Base-by-base conservation (phyloP, 2,329 filamentous ascomycete genomes). In the Calonectria leucothoes region DNA sequence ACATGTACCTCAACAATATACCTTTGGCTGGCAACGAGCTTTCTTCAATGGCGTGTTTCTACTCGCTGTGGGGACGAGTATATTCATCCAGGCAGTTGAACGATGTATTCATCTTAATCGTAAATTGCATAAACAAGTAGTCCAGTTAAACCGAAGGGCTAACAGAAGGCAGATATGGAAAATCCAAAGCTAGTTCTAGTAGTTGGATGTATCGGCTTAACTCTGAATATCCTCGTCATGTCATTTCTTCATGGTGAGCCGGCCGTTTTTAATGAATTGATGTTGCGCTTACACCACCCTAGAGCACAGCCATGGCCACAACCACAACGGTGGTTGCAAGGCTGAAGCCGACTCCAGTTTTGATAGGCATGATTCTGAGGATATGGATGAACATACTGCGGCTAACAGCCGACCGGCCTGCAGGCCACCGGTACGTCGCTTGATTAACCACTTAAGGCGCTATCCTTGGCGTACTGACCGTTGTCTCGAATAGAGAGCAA, bases 31-130 rank as follows among this genome's bases (percentile, higher is more conserved):
- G 93, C 92, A 94, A 70, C 89, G 94, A 37, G 93, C 93, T 27
- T 96, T 96, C 83, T 96, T 95, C 88, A 96, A 96, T 79, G 94
- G 94, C 17, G 91, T 93, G 1, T 94, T 96, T 72, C 87, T 96
- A 1, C 83, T 95, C 20, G 93, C 93, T 0, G 85, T 96, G 2
- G 93, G 93, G 1, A 83, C 95, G 42, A 94, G 93, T 82, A 94
- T 95, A 64, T 89, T 93, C 39, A 84, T 95, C 3, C 94, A 95
- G 80, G 92, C 93, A 0, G 88, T 95, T 65, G 93, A 95, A 82
- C 87, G 93, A 42, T 94, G 94, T 79, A 86, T 93, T 25, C 85
- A 88, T 4, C 80, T 93, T 4, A 82, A 90, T 74, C 83, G 89
- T 91, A 80, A 74, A 87, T 82, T 17, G 20, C 45, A 7, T 31